These are phyloP conservation scores for Nidularia pulvinata DNA, from an alignment of 768 basidiomycete species.

Conservation along the genomic window DNA sequence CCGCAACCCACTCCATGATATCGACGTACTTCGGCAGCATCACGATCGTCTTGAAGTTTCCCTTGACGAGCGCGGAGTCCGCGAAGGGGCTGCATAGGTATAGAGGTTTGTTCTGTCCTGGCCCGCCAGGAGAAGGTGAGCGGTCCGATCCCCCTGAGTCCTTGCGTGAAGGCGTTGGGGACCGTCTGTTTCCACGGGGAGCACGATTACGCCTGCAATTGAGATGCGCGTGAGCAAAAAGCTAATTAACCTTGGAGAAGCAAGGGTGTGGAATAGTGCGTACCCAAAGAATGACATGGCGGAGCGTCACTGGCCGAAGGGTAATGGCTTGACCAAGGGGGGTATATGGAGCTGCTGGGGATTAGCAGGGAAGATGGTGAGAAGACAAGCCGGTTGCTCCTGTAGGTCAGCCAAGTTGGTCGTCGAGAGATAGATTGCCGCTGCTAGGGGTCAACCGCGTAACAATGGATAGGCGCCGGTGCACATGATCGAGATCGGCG, in stretches of 20 bases:
- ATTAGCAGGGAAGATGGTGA: neutral
- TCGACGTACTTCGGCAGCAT: conserved; percentile 95
- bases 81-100: conserved; percentile 95
- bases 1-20: conserved; percentile 96
- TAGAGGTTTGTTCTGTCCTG: conserved; percentile 55
- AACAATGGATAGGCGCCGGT: no score
- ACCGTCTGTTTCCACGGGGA: conserved; percentile 16
- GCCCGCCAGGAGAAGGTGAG: conserved; percentile 29
- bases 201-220: conserved; percentile 21
- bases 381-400: neutral
- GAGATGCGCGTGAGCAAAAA: conserved; percentile 1
- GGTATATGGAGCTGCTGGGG: neutral
- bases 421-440: no score
- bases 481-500: no score
- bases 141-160: conserved; percentile 29
- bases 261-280: conserved; percentile 5
- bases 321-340: neutral
- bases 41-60: conserved; percentile 98
- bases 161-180: conserved; percentile 19
- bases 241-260: conserved; percentile 4
- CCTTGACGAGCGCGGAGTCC: conserved; percentile 94
- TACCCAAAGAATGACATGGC: conserved; percentile 35
- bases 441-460: no score
- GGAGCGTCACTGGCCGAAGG: neutral
- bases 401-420: neutral